A percentile compares a stretch with the other conserved stretches of the same genome.
phyloP scores from a whole-genome alignment of 1,284 basidiomycete genomes.

The Stygiomarasmius scandens region DNA sequence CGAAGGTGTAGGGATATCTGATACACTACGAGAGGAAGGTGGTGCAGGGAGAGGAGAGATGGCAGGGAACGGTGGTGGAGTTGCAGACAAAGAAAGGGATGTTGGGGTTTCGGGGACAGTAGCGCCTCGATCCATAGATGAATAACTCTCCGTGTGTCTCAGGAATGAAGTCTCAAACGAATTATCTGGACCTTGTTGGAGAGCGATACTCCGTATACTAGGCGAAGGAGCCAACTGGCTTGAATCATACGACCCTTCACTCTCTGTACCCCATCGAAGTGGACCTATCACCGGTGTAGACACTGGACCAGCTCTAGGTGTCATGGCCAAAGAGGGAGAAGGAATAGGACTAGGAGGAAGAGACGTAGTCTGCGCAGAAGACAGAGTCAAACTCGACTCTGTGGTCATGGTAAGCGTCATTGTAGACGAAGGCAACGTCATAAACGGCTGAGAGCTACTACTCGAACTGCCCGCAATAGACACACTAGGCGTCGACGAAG shows the following conservation, averaged over 20 bases:
- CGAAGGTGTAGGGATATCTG: conserved; percentile 34
- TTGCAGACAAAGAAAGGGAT: conserved; percentile 30
- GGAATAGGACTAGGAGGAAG: conserved; percentile 7
- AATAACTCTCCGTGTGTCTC: conserved; percentile 50
- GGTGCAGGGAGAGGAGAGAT: conserved; percentile 40
- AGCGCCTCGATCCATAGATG: conserved; percentile 43
- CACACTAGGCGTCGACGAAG: not conserved
- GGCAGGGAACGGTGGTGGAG: conserved; percentile 32
- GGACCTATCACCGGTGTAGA: conserved; percentile 31
- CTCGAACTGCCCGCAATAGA: not conserved
- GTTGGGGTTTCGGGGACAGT: conserved; percentile 43
- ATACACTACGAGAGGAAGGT: conserved; percentile 36
- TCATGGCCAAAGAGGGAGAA: conserved; percentile 4
- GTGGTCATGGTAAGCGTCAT: conserved; percentile 5
- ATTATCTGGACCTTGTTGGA: conserved; percentile 59
- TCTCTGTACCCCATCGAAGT: conserved; percentile 58
- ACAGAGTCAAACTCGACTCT: conserved; percentile 9
- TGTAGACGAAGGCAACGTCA: conserved; percentile 10
- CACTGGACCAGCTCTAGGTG: conserved; percentile 28
- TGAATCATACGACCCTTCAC: conserved; percentile 70
- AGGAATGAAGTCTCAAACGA: conserved; percentile 66
- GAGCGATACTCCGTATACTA: conserved; percentile 56
- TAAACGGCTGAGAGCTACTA: conserved; percentile 7
- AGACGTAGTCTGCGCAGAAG: conserved; percentile 1
- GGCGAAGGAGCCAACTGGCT: conserved; percentile 68